Evolutionary conservation across 2,329 filamentous ascomycete species (phyloP).

Genomic region (Didymella arachidicola): DNA sequence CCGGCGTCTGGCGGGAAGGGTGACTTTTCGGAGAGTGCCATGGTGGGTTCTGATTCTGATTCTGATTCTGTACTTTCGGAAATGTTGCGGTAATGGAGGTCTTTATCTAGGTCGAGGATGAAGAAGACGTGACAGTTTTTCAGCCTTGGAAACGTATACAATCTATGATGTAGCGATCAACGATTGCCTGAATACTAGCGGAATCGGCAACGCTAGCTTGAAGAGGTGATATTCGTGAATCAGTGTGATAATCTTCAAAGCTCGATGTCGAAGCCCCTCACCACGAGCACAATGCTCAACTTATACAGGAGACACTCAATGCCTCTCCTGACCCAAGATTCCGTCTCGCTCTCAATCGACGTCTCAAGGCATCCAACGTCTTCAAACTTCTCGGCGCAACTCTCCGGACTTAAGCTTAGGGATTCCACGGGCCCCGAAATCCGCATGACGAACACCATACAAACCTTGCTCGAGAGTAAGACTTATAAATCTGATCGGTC

Average conservation of each 20-base stretch:
- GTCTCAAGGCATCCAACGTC: neutral
- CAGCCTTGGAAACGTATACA: neutral
- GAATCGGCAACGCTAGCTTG: neutral
- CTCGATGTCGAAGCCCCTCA: neutral
- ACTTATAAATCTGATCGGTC: neutral
- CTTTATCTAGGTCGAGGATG: neutral
- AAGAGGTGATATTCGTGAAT: neutral
- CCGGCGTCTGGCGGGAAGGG: slow-evolving; percentile 20
- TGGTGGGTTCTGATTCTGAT: neutral
- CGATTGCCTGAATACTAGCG: neutral
- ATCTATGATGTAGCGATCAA: neutral
- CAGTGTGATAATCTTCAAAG: neutral
- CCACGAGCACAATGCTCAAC: neutral
- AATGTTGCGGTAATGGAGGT: neutral
- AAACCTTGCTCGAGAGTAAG: neutral
- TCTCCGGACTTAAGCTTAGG: neutral
- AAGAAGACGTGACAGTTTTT: neutral
- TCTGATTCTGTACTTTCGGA: neutral
- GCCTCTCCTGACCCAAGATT: neutral
- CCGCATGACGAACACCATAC: neutral
- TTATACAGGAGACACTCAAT: neutral
- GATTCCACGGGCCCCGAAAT: neutral
- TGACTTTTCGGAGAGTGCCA: neutral
- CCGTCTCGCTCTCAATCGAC: neutral
- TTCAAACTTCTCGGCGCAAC: neutral